Conservation (phyloP, 2,329 filamentous ascomycete species). For the Diaporthe batatas region DNA sequence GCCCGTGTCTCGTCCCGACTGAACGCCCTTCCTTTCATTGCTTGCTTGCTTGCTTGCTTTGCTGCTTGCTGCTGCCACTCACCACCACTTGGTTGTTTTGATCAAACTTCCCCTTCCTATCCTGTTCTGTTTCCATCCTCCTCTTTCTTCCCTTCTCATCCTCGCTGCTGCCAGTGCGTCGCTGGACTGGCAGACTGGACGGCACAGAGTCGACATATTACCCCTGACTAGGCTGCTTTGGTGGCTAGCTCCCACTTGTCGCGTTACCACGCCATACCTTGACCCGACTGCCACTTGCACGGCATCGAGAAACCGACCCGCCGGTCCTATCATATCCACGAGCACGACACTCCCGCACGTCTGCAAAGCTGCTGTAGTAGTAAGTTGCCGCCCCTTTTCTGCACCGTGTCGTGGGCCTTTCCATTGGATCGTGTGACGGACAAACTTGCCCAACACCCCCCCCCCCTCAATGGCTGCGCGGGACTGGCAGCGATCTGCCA, state of each 20-base stretch:
- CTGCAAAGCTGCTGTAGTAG: slow-evolving; percentile 11
- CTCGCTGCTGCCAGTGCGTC: slow-evolving; percentile 25
- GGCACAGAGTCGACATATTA: slow-evolving; percentile 23
- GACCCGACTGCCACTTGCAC: not conserved
- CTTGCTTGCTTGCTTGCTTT: not conserved
- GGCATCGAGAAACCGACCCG: not conserved
- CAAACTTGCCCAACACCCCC: not conserved
- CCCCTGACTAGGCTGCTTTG: slow-evolving; percentile 40
- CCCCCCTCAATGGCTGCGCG: slow-evolving; percentile 6
- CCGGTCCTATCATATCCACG: not conserved
- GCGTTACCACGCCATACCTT: slow-evolving; percentile 10
- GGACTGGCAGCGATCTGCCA: slow-evolving; percentile 34
- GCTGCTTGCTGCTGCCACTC: not conserved
- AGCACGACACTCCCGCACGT: not conserved
- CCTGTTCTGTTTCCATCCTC: too few relatives aligned
- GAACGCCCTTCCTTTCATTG: slow-evolving; percentile 17
- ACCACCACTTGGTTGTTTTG: slow-evolving; percentile 22
- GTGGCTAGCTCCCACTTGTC: slow-evolving; percentile 33
- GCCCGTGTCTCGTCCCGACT: slow-evolving; percentile 13
- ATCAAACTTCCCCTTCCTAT: not conserved
- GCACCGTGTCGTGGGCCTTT: slow-evolving; percentile 4
- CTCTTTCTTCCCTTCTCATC: not conserved
- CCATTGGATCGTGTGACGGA: slow-evolving; percentile 17
- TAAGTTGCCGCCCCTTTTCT: slow-evolving; percentile 29
- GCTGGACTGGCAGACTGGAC: slow-evolving; percentile 26